Evolutionary conservation across 2,329 filamentous ascomycete species (phyloP), one percentile per base, ranked within the genome.

Genomic region (Curvularia spicifera): DNA sequence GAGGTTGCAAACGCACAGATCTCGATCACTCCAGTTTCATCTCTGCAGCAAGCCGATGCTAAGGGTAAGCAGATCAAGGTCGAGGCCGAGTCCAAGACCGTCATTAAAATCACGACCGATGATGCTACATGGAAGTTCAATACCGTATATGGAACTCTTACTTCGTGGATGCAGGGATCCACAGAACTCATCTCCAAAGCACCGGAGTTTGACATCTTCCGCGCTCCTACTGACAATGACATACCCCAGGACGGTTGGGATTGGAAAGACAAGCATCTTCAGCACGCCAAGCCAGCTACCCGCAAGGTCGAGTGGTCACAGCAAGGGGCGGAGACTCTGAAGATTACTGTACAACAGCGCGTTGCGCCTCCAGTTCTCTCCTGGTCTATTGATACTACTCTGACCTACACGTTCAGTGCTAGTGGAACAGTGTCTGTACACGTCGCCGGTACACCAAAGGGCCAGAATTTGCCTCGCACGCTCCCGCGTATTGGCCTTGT

Each of bases 141-240:
- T 67, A 81, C 77, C 1, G 80, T 82, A 0, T 83, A 87, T 58
- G 84, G 88, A 57, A 73, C 78, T 43, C 78, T 79, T 9, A 69
- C 83, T 3, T 74, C 71, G 9, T 68, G 69, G 42, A 61, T 64
- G 22, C 62, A 76, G 51, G 51, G 60, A 28, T 53, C 77, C 73
- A 47, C 70, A 20, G 20, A 80, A 29, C 44, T 75, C 10, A 68
- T 76, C 33, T 58, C 68, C 28, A 64, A 66, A 45, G 65, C 74
- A 67, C 74, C 80, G 0, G 69, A 73, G 8, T 80, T 84, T 1
- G 78, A 80, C 5, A 85, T 90, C 74, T 89, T 86, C 82, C 85
- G 87, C 4, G 84, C 87, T 0, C 82, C 83, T 13, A 90, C 87
- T 0, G 85, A 90, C 72, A 90, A 90, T 65, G 88, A 90, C 66